Evolutionary conservation across 208 protist genomes (phyloP).

Genomic region (Crithidia mellificae): DNA sequence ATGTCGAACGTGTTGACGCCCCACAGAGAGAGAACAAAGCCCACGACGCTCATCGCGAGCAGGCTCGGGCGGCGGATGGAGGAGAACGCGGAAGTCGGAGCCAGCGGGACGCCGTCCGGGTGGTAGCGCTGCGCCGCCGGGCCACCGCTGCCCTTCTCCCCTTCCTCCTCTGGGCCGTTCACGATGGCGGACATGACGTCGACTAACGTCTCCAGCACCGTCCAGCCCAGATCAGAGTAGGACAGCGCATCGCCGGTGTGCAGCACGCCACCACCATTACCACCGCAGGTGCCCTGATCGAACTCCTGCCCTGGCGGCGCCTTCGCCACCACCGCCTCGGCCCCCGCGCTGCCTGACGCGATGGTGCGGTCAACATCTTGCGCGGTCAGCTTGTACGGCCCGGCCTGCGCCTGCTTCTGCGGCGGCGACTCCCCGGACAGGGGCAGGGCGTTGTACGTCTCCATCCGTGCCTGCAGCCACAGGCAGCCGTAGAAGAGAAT

Average conservation of each 20-base stretch:
- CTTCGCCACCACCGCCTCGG: conserved; percentile 10
- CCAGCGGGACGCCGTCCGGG: conserved; percentile 16
- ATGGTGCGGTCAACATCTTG: conserved; percentile 17
- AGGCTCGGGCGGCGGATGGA: conserved; percentile 26
- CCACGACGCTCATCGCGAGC: conserved; percentile 19
- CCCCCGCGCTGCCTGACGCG: conserved; percentile 7
- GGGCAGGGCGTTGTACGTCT: conserved; percentile 4
- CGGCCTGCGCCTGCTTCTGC: not conserved
- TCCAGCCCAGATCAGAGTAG: conserved; percentile 24
- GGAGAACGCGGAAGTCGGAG: conserved; percentile 12
- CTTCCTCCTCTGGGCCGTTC: conserved; percentile 3
- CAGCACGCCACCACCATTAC: not conserved
- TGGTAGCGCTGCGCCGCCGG: conserved; percentile 11
- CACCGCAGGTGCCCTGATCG: not conserved
- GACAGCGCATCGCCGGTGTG: conserved; percentile 4
- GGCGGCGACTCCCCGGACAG: not conserved
- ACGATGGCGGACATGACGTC: conserved; percentile 24
- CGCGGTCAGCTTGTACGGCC: conserved; percentile 14
- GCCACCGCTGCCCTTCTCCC: not conserved
- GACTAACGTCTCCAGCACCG: conserved; percentile 28
- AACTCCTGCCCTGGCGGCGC: not conserved
- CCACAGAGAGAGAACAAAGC: conserved; percentile 26
- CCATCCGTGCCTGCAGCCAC: conserved; percentile 10
- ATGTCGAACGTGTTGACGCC: conserved; percentile 28
- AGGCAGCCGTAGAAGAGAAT: conserved; percentile 37